These are phyloP conservation scores for Cyclostephanos tholiformis DNA, from an alignment of 108 stramenopile genomes.

Conservation along the genomic window DNA sequence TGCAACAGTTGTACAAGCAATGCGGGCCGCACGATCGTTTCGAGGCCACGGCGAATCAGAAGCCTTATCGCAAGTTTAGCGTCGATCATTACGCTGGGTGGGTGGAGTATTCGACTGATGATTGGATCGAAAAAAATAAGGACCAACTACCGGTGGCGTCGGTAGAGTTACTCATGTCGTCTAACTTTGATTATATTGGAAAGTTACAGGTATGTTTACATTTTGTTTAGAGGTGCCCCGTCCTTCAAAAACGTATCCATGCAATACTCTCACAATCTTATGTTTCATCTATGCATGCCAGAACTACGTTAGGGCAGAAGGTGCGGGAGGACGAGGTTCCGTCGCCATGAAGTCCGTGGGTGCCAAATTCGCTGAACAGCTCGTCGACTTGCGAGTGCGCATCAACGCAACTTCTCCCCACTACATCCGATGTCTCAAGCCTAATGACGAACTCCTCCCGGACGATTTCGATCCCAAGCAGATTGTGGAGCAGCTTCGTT, in stretches of 20 bases:
- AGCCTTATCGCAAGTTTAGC: constrained; percentile 78
- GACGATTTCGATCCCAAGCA: constrained; percentile 80
- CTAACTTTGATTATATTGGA: constrained; percentile 63
- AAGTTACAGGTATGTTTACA: constrained; percentile 34
- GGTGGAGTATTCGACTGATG: constrained; percentile 86
- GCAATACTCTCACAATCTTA: neutral
- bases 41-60: constrained; percentile 57
- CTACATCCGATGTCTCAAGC: constrained; percentile 92
- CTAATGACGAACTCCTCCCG: constrained; percentile 78
- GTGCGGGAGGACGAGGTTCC: constrained; percentile 61
- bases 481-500: constrained; percentile 93
- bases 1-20: constrained; percentile 67
- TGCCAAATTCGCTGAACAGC: constrained; percentile 83
- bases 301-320: constrained; percentile 58
- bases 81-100: constrained; percentile 95
- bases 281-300: constrained; percentile 8
- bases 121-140: constrained; percentile 88
- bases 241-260: neutral
- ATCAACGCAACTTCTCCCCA: constrained; percentile 76
- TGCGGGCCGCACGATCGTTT: constrained; percentile 65
- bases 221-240: constrained; percentile 30
- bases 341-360: constrained; percentile 69
- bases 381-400: constrained; percentile 67
- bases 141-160: constrained; percentile 85
- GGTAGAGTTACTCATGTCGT: constrained; percentile 62